Base-by-base conservation (phyloP, 768 basidiomycete species). In the Auricularia sp. region DNA sequence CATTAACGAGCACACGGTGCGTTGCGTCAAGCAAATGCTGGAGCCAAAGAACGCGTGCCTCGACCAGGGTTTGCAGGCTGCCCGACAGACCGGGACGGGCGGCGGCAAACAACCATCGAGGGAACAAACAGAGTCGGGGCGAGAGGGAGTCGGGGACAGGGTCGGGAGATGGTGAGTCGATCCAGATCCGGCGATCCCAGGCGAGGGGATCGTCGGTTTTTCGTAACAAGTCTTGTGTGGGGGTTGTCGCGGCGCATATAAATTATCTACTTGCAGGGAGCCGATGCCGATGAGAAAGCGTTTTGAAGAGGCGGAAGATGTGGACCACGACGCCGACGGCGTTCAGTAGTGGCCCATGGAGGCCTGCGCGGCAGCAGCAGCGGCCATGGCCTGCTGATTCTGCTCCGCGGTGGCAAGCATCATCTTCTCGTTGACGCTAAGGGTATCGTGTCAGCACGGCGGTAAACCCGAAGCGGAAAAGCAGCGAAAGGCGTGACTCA, bases 401-500 rank as follows among this genome's bases (percentile, higher is more conserved):
- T 89, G 89, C 75, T 88, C 86, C 54, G 89, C 88, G 65, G 88
- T 88, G 75, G 86, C 84, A 73, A 93, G 85, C 89, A 92, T 92
- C 74, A 94, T 82, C 54, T 88, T 88, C 83, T 94, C 91, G 77
- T 93, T 93, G 69, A 94, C 86, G 72, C 83, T 87, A 44, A 36
- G 51, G 54, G 64, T n/a, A 42, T 42, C 39, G 39, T 42, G 39
- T 42, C 7, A 42, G 10, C 11, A 63, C 37, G 16, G 21, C 2
- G 62, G 14, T 51, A 29, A 61, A 61, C 21, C 35, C 3, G 36
- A 14, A 10, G 62, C 44, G 24, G 33, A 21, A 61, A 67, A 18
- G 39, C 35, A 2, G 10, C 1, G 3, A 44, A 72, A 29, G 6
- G 6, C 21, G 6, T 29, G 16, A 67, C 81, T 64, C 66, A 81